Evolutionary conservation across 225 moss, liverwort and hornwort genomes (phyloP), one percentile per base, ranked within the genome.

Genomic region (Marchantia polymorpha): DNA sequence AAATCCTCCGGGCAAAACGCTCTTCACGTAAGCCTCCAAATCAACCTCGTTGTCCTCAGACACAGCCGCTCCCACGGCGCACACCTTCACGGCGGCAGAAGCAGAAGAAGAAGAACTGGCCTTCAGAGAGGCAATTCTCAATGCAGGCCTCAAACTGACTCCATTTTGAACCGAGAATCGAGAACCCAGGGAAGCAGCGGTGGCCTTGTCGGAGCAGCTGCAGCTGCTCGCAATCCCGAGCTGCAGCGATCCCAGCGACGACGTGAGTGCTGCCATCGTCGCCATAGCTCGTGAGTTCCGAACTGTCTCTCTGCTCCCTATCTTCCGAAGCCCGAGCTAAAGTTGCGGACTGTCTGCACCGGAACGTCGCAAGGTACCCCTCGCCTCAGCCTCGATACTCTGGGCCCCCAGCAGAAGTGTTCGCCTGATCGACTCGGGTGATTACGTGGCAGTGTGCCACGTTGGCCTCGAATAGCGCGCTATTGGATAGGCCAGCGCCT

Each of bases 1-100:
- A 49, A 96, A 92, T 17, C 96, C 96, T 19, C 96, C 94, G 0
- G 96, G 96, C 65, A 96, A 61, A 27, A 88, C 85, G 77, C 94
- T 92, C 87, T 92, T 94, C 83, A 92, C 92, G 83, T 86, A 96
- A 1, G 89, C 88, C 82, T 90, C 89, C 78, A 94, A 83, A 58
- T 83, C 82, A 4, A 76, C 82, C 77, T 81, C 81, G n/a, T 84
- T 81, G 48, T 80, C 87, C 70, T 73, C 81, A 12, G 47, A 81
- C 31, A 64, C 69, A 0, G 56, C 73, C 12, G 72, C 59, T 39
- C 23, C 73, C 4, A 83, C 74, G 22, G 86, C 86, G 39, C 78
- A 71, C 66, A 86, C 78, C 25, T 74, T 70, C 39, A 78, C 55
- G 12, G 55, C 10, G 20, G 70, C 54, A 30, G 72, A 49, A 22